These are phyloP conservation scores for Immersiporthe knoxdaviesiana DNA, from an alignment of 2,329 filamentous ascomycete genomes.

Conservation along the genomic window DNA sequence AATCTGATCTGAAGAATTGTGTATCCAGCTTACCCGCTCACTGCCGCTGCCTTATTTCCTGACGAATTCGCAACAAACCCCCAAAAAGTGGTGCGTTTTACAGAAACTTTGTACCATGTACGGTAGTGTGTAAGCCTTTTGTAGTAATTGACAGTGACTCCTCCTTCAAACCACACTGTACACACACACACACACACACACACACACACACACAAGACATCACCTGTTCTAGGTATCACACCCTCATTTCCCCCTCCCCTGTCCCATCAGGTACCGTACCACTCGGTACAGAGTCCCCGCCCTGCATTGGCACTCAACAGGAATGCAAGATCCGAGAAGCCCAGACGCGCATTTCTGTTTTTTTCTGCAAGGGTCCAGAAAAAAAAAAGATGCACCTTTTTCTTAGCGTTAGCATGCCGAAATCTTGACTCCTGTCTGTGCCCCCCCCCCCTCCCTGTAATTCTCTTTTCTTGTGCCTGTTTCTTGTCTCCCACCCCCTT, in stretches of 20 bases:
- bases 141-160: neutral
- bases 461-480: too few species aligned
- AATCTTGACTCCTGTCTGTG: neutral
- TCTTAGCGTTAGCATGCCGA: neutral
- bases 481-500: too few species aligned
- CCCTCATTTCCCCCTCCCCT: neutral
- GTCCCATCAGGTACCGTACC: neutral
- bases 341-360: neutral
- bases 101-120: neutral
- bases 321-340: neutral
- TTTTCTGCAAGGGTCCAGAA: neutral
- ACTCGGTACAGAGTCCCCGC: neutral
- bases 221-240: neutral
- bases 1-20: neutral
- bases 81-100: neutral
- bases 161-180: neutral
- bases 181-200: neutral
- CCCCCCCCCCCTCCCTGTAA: neutral
- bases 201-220: too few species aligned
- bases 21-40: neutral
- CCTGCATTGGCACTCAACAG: neutral
- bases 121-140: neutral
- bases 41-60: neutral
- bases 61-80: neutral
- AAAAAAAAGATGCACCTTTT: neutral